Evolutionary conservation across 2,329 filamentous ascomycete genomes (phyloP).

Genomic region (Neobulgaria alba): DNA sequence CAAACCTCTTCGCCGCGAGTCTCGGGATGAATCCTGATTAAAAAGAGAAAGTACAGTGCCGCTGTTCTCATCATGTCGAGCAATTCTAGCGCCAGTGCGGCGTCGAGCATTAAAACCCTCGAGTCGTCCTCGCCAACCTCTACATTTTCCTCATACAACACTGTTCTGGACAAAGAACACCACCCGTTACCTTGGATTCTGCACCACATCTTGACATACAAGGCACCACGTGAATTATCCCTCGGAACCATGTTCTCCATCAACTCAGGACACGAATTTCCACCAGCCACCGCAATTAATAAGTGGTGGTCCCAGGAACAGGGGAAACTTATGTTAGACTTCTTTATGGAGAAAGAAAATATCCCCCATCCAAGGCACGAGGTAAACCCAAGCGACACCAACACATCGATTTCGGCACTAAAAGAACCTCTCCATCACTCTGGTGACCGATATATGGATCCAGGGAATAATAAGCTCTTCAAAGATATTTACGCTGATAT

Average conservation of each 20-base stretch:
- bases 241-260: conserved; percentile 25
- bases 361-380: neutral
- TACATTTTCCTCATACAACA: conserved; percentile 7
- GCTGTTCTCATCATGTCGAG: no score
- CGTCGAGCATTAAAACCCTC: no score
- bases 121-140: conserved; percentile 4
- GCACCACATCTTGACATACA: conserved; percentile 15
- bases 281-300: no score
- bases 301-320: neutral
- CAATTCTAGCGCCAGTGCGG: no score
- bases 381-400: neutral
- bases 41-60: no score
- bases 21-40: no score
- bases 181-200: conserved; percentile 19
- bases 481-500: conserved; percentile 11
- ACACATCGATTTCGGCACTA: no score
- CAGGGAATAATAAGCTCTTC: conserved; percentile 12
- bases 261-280: conserved; percentile 19
- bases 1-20: no score
- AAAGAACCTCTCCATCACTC: no score
- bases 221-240: conserved; percentile 15
- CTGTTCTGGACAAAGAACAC: conserved; percentile 3
- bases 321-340: no score
- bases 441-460: conserved; percentile 13
- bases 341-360: no score